These are phyloP conservation scores for Draba incana DNA, from an alignment of 345 rosid genomes.

Conservation along the genomic window DNA sequence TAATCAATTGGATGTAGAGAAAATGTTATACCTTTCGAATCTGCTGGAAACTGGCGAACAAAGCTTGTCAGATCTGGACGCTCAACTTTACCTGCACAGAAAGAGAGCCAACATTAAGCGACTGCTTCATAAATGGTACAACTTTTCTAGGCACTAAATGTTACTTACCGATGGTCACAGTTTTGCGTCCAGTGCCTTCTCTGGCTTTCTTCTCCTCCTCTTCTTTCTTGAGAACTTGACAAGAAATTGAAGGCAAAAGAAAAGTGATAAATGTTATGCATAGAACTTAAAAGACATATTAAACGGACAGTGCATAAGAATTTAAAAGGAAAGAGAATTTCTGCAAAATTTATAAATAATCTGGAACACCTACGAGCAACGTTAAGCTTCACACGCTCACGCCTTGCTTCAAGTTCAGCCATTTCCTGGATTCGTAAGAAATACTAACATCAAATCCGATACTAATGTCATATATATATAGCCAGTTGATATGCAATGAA, in stretches of 20 bases:
- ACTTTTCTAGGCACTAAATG: conserved; percentile 19
- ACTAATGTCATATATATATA: neutral
- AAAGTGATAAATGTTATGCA: neutral
- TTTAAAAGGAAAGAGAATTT: conserved; percentile 15
- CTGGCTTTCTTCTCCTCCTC: conserved; percentile 76
- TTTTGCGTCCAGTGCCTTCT: conserved; percentile 60
- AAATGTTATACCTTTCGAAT: conserved; percentile 58
- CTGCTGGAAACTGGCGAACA: conserved; percentile 69
- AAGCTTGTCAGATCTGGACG: conserved; percentile 92
- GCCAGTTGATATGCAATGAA: conserved; percentile 18
- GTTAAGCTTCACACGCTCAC: conserved; percentile 80
- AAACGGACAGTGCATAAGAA: neutral
- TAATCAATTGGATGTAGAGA: conserved; percentile 10
- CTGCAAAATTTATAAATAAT: conserved; percentile 15
- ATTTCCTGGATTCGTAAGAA: conserved; percentile 60
- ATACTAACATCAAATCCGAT: conserved; percentile 25
- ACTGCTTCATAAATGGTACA: conserved; percentile 10
- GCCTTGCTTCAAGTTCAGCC: conserved; percentile 78
- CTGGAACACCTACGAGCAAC: conserved; percentile 67
- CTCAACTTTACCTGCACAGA: conserved; percentile 60
- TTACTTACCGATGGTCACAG: conserved; percentile 47
- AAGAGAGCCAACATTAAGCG: neutral
- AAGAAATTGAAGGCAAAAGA: conserved; percentile 27
- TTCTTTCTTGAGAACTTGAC: conserved; percentile 76
- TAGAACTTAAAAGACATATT: neutral